A percentile compares a stretch with the other conserved stretches of the same genome.
These are phyloP conservation scores for Clarkia xantiana DNA, from an alignment of 345 rosid species.

Conservation along the genomic window DNA sequence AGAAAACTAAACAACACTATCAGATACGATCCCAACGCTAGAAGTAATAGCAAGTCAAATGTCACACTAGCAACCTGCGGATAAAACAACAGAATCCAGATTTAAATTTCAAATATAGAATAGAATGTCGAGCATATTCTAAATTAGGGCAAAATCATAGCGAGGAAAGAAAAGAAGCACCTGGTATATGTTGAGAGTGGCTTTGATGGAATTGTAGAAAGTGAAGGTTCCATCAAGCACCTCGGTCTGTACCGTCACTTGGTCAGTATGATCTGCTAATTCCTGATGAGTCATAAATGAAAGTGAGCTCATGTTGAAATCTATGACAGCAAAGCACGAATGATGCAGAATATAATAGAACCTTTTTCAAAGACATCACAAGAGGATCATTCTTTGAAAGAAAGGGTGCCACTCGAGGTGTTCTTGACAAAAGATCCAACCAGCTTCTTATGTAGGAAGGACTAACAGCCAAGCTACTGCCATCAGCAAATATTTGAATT, in stretches of 20 bases:
- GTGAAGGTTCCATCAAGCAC: conserved; percentile 72
- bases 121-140: conserved; percentile 13
- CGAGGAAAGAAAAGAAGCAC: conserved; percentile 17
- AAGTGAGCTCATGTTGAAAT: not conserved
- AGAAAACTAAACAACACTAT: conserved; percentile 87
- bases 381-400: conserved; percentile 80
- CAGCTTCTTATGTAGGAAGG: conserved; percentile 63
- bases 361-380: conserved; percentile 72
- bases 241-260: conserved; percentile 70
- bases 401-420: conserved; percentile 93
- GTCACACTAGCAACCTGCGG: conserved; percentile 98
- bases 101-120: conserved; percentile 9
- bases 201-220: conserved; percentile 70
- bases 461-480: conserved; percentile 71
- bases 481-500: conserved; percentile 58
- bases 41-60: conserved; percentile 81
- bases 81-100: not conserved
- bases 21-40: conserved; percentile 81
- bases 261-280: conserved; percentile 62
- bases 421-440: conserved; percentile 75
- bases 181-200: conserved; percentile 81
- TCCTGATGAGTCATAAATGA: conserved; percentile 38
- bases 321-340: conserved; percentile 1
- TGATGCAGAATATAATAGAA: conserved; percentile 8
- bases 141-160: not conserved